Evolutionary conservation across 169 alveolate species (phyloP).

Genomic region (Perkinsus olseni): DNA sequence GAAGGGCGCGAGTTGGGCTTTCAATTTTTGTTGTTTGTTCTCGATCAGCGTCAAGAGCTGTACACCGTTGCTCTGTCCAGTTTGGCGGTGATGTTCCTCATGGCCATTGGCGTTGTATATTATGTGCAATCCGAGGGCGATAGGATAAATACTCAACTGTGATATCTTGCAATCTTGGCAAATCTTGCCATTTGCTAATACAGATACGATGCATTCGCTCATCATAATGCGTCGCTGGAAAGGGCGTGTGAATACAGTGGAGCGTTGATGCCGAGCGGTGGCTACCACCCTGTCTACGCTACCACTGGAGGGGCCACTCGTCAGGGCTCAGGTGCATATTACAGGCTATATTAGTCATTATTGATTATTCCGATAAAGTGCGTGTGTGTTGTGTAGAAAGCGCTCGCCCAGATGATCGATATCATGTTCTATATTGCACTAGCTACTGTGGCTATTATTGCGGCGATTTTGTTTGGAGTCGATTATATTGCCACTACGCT

Average conservation of each 20-base stretch:
- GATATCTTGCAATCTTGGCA: too few relatives aligned
- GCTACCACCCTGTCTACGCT: background rate
- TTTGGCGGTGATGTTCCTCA: background rate
- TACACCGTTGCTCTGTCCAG: background rate
- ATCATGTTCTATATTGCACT: background rate
- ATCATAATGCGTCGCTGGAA: background rate
- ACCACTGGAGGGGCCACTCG: background rate
- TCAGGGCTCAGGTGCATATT: background rate
- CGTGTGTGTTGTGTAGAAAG: background rate
- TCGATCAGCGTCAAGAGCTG: background rate
- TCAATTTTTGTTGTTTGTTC: background rate
- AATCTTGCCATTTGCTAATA: background rate
- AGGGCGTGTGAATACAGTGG: background rate
- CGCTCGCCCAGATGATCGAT: background rate
- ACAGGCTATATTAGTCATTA: background rate
- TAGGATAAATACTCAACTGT: background rate
- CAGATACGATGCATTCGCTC: background rate
- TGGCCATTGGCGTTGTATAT: background rate
- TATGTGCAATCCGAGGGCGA: background rate
- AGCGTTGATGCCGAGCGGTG: background rate
- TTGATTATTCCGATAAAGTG: background rate
- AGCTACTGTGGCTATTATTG: background rate
- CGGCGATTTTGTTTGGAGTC: background rate
- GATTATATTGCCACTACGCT: background rate
- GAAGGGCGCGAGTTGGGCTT: too few relatives aligned